Conservation (phyloP, 805 yeast species). For the baker's yeast (Saccharomyces cerevisiae) region DNA sequence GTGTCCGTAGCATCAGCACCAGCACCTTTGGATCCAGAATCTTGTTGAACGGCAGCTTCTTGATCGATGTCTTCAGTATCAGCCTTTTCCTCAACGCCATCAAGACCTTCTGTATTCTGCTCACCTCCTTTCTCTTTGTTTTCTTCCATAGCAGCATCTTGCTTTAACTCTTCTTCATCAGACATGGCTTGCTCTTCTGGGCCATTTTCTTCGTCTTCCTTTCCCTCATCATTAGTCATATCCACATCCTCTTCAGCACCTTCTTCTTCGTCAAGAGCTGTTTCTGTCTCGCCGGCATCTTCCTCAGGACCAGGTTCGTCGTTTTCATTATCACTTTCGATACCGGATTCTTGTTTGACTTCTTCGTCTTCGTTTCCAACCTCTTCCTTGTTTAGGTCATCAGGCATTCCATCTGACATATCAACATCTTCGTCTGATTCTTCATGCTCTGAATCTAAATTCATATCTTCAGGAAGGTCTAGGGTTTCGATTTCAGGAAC, state of each 20-base stretch:
- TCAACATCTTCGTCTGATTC: conserved; percentile 42
- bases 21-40: conserved; percentile 51
- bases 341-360: conserved; percentile 15
- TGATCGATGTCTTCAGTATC: conserved; percentile 43
- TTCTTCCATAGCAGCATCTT: conserved; percentile 26
- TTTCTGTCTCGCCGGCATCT: conserved; percentile 32
- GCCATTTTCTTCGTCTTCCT: conserved; percentile 30
- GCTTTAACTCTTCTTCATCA: conserved; percentile 29
- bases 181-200: conserved; percentile 25
- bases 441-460: conserved; percentile 74
- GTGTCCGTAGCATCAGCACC: conserved; percentile 48
- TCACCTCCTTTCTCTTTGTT: conserved; percentile 33
- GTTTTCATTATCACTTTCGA: conserved; percentile 21
- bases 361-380: conserved; percentile 28
- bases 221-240: conserved; percentile 24
- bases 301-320: conserved; percentile 24
- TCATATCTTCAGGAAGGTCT: conserved; percentile 87
- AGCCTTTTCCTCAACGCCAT: conserved; percentile 39
- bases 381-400: conserved; percentile 30
- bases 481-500: conserved; percentile 81
- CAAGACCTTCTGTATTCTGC: conserved; percentile 46
- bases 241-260: conserved; percentile 25
- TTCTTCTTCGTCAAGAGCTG: conserved; percentile 21
- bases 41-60: conserved; percentile 53
- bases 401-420: conserved; percentile 30